Evolutionary conservation across 345 rosid genomes (phyloP).

Genomic region (Eucalyptus decipiens): DNA sequence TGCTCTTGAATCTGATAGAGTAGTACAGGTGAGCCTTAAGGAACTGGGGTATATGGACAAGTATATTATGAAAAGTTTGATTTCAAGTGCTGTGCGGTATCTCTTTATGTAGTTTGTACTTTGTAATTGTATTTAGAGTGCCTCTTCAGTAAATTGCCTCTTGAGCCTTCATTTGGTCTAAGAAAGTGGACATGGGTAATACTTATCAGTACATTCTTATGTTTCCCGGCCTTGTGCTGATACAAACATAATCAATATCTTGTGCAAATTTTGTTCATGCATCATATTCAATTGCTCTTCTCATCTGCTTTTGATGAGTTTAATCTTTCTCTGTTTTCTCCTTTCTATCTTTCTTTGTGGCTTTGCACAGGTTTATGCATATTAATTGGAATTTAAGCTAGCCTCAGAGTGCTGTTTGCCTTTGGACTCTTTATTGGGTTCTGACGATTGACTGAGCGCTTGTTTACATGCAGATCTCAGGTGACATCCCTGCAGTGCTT

Average conservation of each 20-base stretch:
- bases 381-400: not conserved
- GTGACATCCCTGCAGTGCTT: constrained; percentile 43
- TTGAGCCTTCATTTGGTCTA: not conserved
- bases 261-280: not conserved
- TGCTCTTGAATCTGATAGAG: constrained; percentile 59
- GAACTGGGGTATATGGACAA: not conserved
- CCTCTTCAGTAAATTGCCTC: not conserved
- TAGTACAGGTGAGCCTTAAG: constrained; percentile 35
- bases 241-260: not conserved
- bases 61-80: not conserved
- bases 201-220: not conserved
- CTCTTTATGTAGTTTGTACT: not conserved
- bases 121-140: not conserved
- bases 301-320: not conserved
- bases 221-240: not conserved
- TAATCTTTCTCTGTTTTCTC: not conserved
- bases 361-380: not conserved
- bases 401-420: not conserved
- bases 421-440: not conserved
- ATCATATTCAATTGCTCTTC: not conserved
- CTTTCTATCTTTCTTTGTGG: not conserved
- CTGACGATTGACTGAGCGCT: not conserved
- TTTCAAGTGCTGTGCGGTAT: not conserved
- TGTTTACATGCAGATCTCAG: constrained; percentile 30
- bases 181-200: not conserved